phyloP scores from a whole-genome alignment of 2,329 filamentous ascomycete genomes.

The Fusarium transvaalense region DNA sequence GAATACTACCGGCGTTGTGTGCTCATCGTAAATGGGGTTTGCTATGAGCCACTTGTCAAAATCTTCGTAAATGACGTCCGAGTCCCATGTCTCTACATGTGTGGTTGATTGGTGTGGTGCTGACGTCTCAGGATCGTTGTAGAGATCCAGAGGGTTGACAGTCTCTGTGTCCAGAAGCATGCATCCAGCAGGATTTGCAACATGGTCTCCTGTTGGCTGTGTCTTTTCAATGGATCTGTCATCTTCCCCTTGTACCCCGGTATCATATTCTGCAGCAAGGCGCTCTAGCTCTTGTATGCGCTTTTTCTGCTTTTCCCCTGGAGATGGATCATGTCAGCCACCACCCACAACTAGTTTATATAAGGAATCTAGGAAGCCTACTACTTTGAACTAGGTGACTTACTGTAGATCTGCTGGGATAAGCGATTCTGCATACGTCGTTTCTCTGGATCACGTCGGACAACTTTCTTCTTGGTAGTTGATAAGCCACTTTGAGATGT shows the following conservation, averaged over 20 bases:
- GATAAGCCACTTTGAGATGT: conserved; percentile 1
- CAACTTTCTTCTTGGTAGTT: conserved; percentile 26
- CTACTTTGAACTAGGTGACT: conserved; percentile 37
- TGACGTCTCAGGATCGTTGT: conserved; percentile 10
- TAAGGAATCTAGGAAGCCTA: not conserved
- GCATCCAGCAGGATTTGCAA: not conserved
- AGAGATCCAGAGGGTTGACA: conserved; percentile 38
- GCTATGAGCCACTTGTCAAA: conserved; percentile 39
- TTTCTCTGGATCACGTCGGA: conserved; percentile 46
- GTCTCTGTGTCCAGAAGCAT: conserved; percentile 14
- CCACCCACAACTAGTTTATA: conserved; percentile 2
- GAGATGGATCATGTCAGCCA: conserved; percentile 45
- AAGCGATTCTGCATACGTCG: conserved; percentile 47
- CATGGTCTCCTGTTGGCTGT: not conserved
- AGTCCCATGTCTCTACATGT: conserved; percentile 12
- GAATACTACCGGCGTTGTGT: conserved; percentile 24
- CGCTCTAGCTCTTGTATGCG: conserved; percentile 47
- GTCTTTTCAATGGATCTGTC: not conserved
- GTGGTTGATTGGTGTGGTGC: conserved; percentile 3
- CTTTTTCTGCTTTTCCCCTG: conserved; percentile 49
- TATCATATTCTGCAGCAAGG: conserved; percentile 28
- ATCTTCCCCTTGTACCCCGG: not conserved
- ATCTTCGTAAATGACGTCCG: conserved; percentile 7
- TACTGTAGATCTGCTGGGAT: conserved; percentile 66
- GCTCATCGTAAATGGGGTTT: conserved; percentile 10